Evolutionary conservation across 148 eudicot genomes (phyloP), one percentile per base, ranked within the genome.

Genomic region (Arbutus unedo): DNA sequence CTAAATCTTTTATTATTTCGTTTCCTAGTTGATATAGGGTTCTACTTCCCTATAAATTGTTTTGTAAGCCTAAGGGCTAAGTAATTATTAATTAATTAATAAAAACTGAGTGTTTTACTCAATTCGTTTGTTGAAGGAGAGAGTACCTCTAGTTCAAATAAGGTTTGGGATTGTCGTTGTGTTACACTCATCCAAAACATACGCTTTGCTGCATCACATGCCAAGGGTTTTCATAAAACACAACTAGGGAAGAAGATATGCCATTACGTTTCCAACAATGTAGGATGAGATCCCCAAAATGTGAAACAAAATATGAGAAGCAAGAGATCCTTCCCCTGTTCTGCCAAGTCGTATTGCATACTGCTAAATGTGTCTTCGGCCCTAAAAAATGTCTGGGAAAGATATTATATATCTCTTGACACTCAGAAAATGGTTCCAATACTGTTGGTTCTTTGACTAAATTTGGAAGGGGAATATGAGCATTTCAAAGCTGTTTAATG

Each of bases 351-450:
- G 68, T n/a, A 59, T n/a, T 78, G 41, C 16, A 8, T 48, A 67
- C 49, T n/a, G 41, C 76, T 8, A 47, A 78, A 78, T 38, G 64
- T 53, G 79, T 21, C 25, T 75, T 7, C 25, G 9, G 53, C 53
- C n/a, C 9, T 48, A 11, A 49, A 48, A 19, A 53, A 31, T 43
- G 21, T 18, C 56, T 56, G 8, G 15, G 10, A 48, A 11, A 6
- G 10, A 4, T 66, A 66, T 66, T 3, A 16, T 5, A 64, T 60
- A 79, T 21, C 18, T 66, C 8, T 44, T 14, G 47, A 67, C 48
- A 51, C 75, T 25, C 2, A 44, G 74, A 68, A 25, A 80, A 80
- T 80, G 82, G 49, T 49, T 31, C 41, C 50, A 73, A 74, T 67
- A 75, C 23, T 16, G 7, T 57, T 21, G 5, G 55, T 80, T 50